Evolutionary conservation across 2,329 filamentous ascomycete genomes (phyloP).

Genomic region (Beauveria sp.): DNA sequence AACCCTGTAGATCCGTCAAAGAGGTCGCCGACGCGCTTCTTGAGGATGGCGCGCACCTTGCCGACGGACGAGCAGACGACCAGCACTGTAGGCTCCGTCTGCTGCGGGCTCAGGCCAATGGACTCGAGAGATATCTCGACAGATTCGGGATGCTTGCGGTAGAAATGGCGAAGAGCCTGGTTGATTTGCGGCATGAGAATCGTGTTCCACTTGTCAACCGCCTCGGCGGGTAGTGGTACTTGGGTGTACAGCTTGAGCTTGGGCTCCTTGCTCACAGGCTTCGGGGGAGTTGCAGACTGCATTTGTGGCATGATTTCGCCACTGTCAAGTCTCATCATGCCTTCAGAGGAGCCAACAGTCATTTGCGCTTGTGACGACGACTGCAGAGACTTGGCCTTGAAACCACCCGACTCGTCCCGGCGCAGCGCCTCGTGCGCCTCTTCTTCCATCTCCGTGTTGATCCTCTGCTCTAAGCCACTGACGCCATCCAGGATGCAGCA

Average conservation of each 20-base stretch:
- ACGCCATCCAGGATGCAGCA: conserved; percentile 54
- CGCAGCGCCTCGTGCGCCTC: neutral
- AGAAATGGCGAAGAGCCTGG: conserved; percentile 60
- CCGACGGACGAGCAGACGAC: conserved; percentile 69
- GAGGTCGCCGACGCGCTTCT: conserved; percentile 55
- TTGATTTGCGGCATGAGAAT: conserved; percentile 67
- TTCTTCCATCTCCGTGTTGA: conserved; percentile 39
- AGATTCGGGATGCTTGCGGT: conserved; percentile 66
- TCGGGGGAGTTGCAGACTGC: neutral
- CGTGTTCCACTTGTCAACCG: conserved; percentile 64
- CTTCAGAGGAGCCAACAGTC: neutral
- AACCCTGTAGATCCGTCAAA: conserved; percentile 58
- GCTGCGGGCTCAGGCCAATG: conserved; percentile 60
- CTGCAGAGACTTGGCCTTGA: neutral
- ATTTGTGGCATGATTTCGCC: neutral
- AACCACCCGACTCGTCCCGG: neutral
- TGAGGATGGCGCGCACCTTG: conserved; percentile 64
- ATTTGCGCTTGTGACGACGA: neutral
- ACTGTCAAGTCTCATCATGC: neutral
- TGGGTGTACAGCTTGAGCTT: conserved; percentile 55
- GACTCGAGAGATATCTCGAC: conserved; percentile 72
- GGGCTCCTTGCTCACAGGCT: conserved; percentile 16
- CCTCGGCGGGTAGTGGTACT: conserved; percentile 48
- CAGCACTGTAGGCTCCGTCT: conserved; percentile 63
- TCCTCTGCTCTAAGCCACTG: conserved; percentile 46